Evolutionary conservation across 139 green algal genomes (phyloP).

Genomic region (Haematococcus sp.): DNA sequence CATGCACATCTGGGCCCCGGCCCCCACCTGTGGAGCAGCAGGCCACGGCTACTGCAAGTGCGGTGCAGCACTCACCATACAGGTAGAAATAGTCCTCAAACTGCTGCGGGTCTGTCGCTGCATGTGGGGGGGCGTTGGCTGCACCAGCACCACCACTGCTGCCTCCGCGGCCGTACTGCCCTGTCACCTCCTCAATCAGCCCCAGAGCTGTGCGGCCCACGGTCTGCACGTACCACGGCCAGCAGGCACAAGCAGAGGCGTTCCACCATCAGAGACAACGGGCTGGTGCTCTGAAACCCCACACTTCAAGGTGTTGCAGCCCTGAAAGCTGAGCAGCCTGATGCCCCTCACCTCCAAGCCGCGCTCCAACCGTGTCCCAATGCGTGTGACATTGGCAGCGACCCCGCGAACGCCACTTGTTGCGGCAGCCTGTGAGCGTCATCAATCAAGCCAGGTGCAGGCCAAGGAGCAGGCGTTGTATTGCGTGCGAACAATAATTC

Average conservation of each 20-base stretch:
- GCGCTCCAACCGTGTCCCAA: neutral
- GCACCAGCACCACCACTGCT: neutral
- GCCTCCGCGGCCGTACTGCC: constrained; percentile 12
- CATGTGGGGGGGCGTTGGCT: neutral
- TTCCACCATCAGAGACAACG: no score
- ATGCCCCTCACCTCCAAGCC: constrained; percentile 4
- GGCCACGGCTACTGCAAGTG: no score
- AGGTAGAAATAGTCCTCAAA: constrained; percentile 41
- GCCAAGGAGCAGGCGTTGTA: no score
- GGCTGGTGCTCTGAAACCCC: no score
- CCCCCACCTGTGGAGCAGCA: no score
- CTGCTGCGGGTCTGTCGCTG: neutral
- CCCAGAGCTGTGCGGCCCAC: constrained; percentile 34
- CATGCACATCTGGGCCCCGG: no score
- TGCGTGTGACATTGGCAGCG: neutral
- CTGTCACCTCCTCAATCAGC: constrained; percentile 39
- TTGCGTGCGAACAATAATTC: no score
- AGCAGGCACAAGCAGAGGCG: neutral
- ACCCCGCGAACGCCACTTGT: neutral
- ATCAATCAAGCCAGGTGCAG: no score
- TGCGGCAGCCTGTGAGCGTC: neutral
- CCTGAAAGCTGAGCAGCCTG: no score
- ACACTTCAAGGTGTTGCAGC: no score
- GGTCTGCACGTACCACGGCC: constrained; percentile 15
- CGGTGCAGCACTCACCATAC: constrained; percentile 36